Evolutionary conservation across 1,139 yeast species (phyloP), one percentile per base, ranked within the genome.

Genomic region (Hansenula sp.): DNA sequence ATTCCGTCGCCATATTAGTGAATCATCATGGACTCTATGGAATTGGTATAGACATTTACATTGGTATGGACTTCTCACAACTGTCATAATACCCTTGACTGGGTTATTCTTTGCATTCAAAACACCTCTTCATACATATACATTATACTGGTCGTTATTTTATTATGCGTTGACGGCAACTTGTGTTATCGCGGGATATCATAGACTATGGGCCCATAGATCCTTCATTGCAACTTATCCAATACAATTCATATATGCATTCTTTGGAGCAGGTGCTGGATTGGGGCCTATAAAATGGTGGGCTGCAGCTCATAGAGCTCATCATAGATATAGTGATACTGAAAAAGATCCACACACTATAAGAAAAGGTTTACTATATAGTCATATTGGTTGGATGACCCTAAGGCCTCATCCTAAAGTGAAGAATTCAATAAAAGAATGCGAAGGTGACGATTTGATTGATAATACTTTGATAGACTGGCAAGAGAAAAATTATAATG

Each of bases 301-400:
- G 84, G 79, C 80, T 2, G 64, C 79, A 0, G 64, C 79, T 29
- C 90, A 82, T 59, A 61, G 85, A 40, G 85, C 85, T 0, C 89
- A 82, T 56, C 89, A 82, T 53, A 73, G 80, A 42, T 78, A 77
- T 69, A 53, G 84, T 48, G 86, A 81, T 48, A 77, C 84, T 0
- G 86, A 80, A 43, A 65, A 69, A 35, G 89, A 82, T 55, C 89
- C 90, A 0, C 82, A 79, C 52, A 75, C 75, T 56, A 57, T 51
- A 29, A 73, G 79, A 52, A 66, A 77, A 46, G 86, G 85, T 8
- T 66, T 76, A 34, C 56, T 65, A 37, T 79, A 74, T 71, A 74
- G 79, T 37, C 87, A 80, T 57, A 65, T 77, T 57, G 86, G 87
- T 1, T 80, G 87, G 84, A 63, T 78, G 44, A 52, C 80, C 19